Evolutionary conservation across 129 eudicot species (phyloP).

Genomic region (Centaurea solstitialis): DNA sequence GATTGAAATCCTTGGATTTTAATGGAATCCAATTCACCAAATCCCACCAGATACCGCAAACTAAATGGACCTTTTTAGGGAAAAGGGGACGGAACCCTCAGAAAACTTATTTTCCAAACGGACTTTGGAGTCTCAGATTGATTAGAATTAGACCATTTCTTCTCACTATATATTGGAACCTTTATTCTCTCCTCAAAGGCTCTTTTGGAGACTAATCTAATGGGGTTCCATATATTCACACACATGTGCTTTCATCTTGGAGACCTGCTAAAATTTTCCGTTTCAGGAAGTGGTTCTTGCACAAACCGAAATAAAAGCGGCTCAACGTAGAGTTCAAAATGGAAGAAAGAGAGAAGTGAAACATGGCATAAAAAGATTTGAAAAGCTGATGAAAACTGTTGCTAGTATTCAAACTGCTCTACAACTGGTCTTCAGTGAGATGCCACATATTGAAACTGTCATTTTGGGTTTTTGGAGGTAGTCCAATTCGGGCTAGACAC

Average conservation of each 20-base stretch:
- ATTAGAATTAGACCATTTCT: neutral
- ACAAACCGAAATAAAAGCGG: constrained; percentile 51
- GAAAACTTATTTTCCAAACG: no score
- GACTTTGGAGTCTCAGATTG: neutral
- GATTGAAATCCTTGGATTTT: no score
- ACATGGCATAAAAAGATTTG: constrained; percentile 67
- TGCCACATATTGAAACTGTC: constrained; percentile 54
- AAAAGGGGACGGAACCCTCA: no score
- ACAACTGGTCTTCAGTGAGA: constrained; percentile 59
- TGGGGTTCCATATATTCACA: neutral
- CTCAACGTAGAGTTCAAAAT: constrained; percentile 63
- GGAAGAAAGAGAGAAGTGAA: constrained; percentile 84
- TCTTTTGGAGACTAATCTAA: neutral
- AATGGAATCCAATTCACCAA: no score
- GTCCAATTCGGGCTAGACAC: constrained; percentile 76
- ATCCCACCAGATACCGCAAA: no score
- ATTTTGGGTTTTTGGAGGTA: constrained; percentile 74
- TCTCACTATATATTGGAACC: neutral
- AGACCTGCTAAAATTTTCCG: constrained; percentile 17
- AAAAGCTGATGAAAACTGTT: constrained; percentile 69
- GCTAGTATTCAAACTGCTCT: constrained; percentile 63
- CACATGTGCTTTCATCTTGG: neutral
- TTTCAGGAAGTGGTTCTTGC: constrained; percentile 61
- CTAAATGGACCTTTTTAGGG: no score
- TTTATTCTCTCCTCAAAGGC: no score